A percentile compares a stretch with the other conserved stretches of the same genome.
Evolutionary conservation across 306 rosid genomes (phyloP).

Genomic region (Hippophae gyantsensis): DNA sequence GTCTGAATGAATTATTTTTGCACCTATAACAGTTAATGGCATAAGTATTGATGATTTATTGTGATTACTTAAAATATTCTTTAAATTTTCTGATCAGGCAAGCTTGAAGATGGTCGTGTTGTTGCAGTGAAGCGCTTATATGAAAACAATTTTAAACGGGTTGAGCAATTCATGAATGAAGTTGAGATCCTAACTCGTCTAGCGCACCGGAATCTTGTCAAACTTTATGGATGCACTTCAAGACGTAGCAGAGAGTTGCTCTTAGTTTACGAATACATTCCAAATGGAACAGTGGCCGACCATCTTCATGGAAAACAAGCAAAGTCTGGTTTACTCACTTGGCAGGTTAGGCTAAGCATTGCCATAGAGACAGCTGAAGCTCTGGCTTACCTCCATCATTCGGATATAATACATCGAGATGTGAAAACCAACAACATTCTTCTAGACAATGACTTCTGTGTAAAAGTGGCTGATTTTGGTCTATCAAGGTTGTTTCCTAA

Average conservation of each 20-base stretch:
- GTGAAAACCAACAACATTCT: constrained; percentile 88
- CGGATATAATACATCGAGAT: constrained; percentile 70
- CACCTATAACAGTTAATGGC: constrained; percentile 1
- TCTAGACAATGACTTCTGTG: constrained; percentile 43
- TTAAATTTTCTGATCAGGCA: constrained; percentile 38
- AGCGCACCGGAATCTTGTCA: constrained; percentile 56
- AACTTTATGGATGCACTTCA: constrained; percentile 79
- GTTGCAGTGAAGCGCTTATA: constrained; percentile 91
- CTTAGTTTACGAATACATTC: constrained; percentile 79
- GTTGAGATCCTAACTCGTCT: constrained; percentile 56
- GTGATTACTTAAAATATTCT: constrained; percentile 1
- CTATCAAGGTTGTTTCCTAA: constrained; percentile 67
- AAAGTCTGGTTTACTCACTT: constrained; percentile 33
- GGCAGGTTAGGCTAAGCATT: constrained; percentile 60
- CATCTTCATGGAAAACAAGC: constrained; percentile 56
- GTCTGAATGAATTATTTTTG: constrained; percentile 24
- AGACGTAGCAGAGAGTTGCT: constrained; percentile 70
- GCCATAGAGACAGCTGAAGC: constrained; percentile 91
- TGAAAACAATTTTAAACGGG: constrained; percentile 60
- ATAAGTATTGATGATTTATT: background rate
- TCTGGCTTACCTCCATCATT: constrained; percentile 53
- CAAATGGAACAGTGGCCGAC: constrained; percentile 87
- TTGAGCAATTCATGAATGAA: constrained; percentile 78
- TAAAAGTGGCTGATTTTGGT: constrained; percentile 94
- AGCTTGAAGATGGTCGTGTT: constrained; percentile 62